Percentiles rank a stretch among this genome's conserved stretches.
These are phyloP conservation scores for Boletus vermiculosoides DNA, from an alignment of 768 basidiomycete species.

Conservation along the genomic window DNA sequence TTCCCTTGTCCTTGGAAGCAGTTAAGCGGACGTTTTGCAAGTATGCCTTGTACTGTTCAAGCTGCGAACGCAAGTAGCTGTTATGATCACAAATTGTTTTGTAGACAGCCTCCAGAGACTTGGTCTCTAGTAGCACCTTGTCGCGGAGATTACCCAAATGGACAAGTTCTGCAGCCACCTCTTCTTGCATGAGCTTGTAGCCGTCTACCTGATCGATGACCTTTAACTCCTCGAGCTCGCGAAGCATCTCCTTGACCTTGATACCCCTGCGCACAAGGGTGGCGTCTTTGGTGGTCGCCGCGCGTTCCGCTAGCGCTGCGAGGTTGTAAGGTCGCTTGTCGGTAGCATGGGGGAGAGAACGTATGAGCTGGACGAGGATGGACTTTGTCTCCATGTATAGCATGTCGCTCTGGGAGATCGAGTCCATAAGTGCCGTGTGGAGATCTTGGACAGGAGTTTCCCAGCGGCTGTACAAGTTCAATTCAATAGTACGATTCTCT, in stretches of 20 bases:
- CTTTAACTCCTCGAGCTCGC: slow-evolving; percentile 89
- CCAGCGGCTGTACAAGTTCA: slow-evolving; percentile 95
- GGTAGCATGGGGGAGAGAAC: slow-evolving; percentile 82
- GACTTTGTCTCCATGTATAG: slow-evolving; percentile 99
- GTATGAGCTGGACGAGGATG: slow-evolving; percentile 96
- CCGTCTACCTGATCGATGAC: slow-evolving; percentile 81
- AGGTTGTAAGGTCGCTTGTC: slow-evolving; percentile 91
- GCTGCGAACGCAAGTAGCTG: slow-evolving; percentile 90
- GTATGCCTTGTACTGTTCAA: slow-evolving; percentile 99
- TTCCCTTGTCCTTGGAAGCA: slow-evolving; percentile 84
- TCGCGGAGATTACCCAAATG: slow-evolving; percentile 96
- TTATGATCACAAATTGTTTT: slow-evolving; percentile 99
- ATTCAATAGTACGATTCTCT: slow-evolving; percentile 92
- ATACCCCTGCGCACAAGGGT: slow-evolving; percentile 94
- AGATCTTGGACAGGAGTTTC: slow-evolving; percentile 99
- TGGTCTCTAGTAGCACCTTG: slow-evolving; percentile 90
- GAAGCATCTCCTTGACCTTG: slow-evolving; percentile 99
- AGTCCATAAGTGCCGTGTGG: slow-evolving; percentile 94
- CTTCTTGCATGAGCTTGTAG: slow-evolving; percentile 95
- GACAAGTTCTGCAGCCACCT: slow-evolving; percentile 91
- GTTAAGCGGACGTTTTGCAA: slow-evolving; percentile 94
- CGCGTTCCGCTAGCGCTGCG: slow-evolving; percentile 84
- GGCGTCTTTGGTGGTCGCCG: slow-evolving; percentile 96
- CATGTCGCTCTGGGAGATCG: slow-evolving; percentile 96
- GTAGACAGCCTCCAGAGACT: slow-evolving; percentile 94